phyloP scores from a whole-genome alignment of 306 rosid genomes.

The Hippophae rhamnoides region DNA sequence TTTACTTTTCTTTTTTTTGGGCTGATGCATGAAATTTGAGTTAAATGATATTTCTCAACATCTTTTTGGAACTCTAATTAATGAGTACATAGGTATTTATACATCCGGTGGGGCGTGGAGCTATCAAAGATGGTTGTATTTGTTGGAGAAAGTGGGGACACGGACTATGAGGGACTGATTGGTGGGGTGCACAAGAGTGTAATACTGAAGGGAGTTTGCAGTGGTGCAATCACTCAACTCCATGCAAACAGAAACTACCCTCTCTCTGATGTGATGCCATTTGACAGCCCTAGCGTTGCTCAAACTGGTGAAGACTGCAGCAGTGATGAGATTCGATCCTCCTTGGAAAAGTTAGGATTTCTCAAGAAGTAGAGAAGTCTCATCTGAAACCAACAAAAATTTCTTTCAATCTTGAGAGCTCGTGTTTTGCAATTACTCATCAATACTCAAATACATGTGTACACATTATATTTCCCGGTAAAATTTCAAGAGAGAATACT shows the following conservation, averaged over 20 bases:
- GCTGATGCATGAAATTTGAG: too few relatives aligned
- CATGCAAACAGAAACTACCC: conserved; percentile 81
- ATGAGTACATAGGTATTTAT: conserved; percentile 58
- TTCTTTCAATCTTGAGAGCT: not conserved
- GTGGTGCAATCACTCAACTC: conserved; percentile 53
- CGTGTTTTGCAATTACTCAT: not conserved
- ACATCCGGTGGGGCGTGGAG: conserved; percentile 92
- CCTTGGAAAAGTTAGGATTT: conserved; percentile 58
- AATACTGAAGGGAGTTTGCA: conserved; percentile 66
- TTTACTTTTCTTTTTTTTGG: too few relatives aligned
- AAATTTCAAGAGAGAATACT: not conserved
- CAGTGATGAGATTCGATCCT: conserved; percentile 49
- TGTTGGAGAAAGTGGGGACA: conserved; percentile 90
- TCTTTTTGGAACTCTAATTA: conserved; percentile 16
- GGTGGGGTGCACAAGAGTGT: conserved; percentile 80
- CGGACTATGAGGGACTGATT: conserved; percentile 91
- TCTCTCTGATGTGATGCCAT: conserved; percentile 72
- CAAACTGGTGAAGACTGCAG: conserved; percentile 50
- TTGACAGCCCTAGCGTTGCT: conserved; percentile 59
- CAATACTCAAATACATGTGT: conserved; percentile 4
- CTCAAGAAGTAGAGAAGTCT: conserved; percentile 28
- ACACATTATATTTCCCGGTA: not conserved
- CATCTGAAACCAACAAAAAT: not conserved
- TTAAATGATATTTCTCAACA: not conserved
- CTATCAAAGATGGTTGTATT: conserved; percentile 86